Evolutionary conservation across 1,139 yeast species (phyloP).

Genomic region (Geotrichum bryndzae): DNA sequence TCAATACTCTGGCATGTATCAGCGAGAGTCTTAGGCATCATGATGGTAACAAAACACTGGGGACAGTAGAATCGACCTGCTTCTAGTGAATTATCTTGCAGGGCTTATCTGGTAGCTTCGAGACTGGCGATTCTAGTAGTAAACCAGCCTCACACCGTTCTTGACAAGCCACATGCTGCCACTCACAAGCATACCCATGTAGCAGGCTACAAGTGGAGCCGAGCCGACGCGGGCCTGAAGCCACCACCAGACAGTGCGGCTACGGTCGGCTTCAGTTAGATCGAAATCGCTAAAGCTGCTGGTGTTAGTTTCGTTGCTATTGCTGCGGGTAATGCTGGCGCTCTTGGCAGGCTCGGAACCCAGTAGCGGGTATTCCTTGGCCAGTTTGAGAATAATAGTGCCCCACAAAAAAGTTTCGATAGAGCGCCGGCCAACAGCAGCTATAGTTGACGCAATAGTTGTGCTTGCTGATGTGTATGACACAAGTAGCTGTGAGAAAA

Average conservation of each 20-base stretch:
- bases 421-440: constrained; percentile 11
- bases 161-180: constrained; percentile 8
- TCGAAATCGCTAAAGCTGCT: background rate
- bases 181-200: background rate
- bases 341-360: background rate
- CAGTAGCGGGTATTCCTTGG: constrained; percentile 7
- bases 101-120: background rate
- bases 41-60: too few species aligned
- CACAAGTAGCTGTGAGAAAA: background rate
- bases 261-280: background rate
- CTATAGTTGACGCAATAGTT: background rate
- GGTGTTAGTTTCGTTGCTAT: background rate
- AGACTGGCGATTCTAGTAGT: background rate
- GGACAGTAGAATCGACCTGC: background rate
- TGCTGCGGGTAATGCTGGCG: background rate
- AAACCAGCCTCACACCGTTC: constrained; percentile 1
- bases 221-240: background rate
- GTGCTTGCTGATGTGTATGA: background rate
- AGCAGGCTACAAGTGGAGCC: background rate
- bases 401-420: constrained; percentile 10
- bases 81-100: background rate
- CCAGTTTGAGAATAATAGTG: constrained; percentile 7
- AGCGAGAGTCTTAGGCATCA: too few species aligned
- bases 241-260: background rate
- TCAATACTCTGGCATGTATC: too few species aligned